These are phyloP conservation scores for Lomentospora prolificans DNA, from an alignment of 2,329 filamentous ascomycete species.

Conservation along the genomic window DNA sequence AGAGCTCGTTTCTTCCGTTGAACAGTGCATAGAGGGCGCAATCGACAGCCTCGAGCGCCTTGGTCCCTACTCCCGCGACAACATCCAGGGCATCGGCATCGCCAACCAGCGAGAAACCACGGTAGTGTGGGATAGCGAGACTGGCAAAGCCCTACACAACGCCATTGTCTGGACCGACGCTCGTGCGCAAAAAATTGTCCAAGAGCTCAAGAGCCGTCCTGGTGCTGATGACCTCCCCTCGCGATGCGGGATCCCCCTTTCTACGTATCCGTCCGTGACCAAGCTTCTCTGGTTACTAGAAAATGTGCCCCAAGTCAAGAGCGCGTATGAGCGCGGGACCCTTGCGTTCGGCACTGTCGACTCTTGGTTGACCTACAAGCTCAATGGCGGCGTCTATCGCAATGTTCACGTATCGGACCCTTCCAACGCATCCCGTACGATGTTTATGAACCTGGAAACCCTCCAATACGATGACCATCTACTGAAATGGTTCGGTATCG, in stretches of 20 bases:
- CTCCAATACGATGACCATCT: conserved; percentile 70
- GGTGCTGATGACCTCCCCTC: conserved; percentile 60
- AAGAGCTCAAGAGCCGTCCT: conserved; percentile 59
- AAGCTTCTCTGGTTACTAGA: conserved; percentile 78
- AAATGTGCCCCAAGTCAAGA: conserved; percentile 56
- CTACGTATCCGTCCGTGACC: conserved; percentile 79
- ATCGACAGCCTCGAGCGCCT: conserved; percentile 58
- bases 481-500: conserved; percentile 68
- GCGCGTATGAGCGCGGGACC: conserved; percentile 65
- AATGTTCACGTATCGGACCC: conserved; percentile 70
- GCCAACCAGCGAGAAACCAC: conserved; percentile 88
- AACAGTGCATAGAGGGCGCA: conserved; percentile 70
- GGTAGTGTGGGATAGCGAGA: conserved; percentile 72
- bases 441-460: conserved; percentile 86
- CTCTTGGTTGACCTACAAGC: conserved; percentile 75
- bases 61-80: conserved; percentile 53
- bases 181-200: conserved; percentile 60
- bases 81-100: conserved; percentile 69
- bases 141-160: conserved; percentile 74
- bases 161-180: conserved; percentile 90
- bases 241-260: conserved; percentile 72
- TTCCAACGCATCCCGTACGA: conserved; percentile 80
- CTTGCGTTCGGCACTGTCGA: conserved; percentile 83
- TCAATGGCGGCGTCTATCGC: conserved; percentile 62
- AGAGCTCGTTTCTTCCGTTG: conserved; percentile 65